A percentile compares a stretch with the other conserved stretches of the same genome.
Evolutionary conservation across 1,284 basidiomycete genomes (phyloP).

Genomic region (Tausonia pullulans): DNA sequence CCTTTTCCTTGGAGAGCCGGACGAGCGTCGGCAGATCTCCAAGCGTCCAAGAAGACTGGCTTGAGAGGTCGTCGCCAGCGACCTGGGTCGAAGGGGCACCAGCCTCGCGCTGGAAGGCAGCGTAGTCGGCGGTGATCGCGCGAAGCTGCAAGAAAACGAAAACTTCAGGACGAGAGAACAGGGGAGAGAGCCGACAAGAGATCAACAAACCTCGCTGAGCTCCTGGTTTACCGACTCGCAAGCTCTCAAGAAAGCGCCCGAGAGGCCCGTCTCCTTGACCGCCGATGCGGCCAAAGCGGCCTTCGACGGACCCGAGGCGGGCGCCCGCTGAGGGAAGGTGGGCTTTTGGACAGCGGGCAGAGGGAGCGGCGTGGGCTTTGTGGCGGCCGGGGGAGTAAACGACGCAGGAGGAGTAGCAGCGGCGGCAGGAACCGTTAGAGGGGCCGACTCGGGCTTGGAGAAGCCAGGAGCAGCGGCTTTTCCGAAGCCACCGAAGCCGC

Average conservation of each 20-base stretch:
- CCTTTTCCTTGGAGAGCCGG: constrained; percentile 23
- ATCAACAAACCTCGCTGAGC: constrained; percentile 26
- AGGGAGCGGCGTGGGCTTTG: constrained; percentile 2
- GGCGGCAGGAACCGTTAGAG: neutral
- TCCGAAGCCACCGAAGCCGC: neutral
- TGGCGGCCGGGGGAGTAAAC: constrained; percentile 1
- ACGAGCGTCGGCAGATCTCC: constrained; percentile 30
- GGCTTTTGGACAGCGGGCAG: neutral
- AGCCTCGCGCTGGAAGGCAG: constrained; percentile 23
- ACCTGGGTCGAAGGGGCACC: constrained; percentile 18
- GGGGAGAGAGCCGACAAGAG: no score
- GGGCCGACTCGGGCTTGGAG: no score
- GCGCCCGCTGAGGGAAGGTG: constrained; percentile 12
- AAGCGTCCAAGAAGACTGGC: constrained; percentile 29
- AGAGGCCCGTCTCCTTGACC: constrained; percentile 26
- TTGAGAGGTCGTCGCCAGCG: constrained; percentile 19
- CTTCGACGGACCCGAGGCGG: constrained; percentile 9
- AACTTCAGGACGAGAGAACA: constrained; percentile 7
- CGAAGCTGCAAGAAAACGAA: constrained; percentile 26
- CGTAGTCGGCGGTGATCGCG: constrained; percentile 24
- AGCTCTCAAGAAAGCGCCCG: constrained; percentile 26
- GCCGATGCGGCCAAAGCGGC: constrained; percentile 9
- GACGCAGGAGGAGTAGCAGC: constrained; percentile 6
- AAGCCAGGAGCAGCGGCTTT: neutral
- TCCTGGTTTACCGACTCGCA: constrained; percentile 34